Evolutionary conservation across 2,329 filamentous ascomycete species (phyloP).

Genomic region (Exophiala oligosperma): DNA sequence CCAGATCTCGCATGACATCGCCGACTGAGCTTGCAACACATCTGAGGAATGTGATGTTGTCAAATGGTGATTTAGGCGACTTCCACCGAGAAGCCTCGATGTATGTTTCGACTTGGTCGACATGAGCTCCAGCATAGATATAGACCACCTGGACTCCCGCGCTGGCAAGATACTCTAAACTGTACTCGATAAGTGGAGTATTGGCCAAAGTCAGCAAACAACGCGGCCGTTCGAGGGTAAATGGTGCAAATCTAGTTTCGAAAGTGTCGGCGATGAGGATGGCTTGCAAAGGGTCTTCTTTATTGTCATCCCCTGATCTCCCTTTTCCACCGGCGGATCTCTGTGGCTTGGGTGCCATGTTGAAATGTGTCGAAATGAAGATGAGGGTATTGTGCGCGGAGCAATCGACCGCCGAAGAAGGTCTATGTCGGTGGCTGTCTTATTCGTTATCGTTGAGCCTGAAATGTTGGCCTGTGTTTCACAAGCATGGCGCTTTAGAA

Average conservation of each 20-base stretch:
- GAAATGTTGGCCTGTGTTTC: too few species aligned
- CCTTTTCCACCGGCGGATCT: conserved; percentile 36
- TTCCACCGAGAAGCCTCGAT: conserved; percentile 78
- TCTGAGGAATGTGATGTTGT: conserved; percentile 77
- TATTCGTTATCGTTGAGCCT: too few species aligned
- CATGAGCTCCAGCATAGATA: conserved; percentile 86
- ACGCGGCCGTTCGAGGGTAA: conserved; percentile 86
- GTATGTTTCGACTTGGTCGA: conserved; percentile 83
- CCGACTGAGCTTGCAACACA: conserved; percentile 85
- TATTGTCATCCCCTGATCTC: conserved; percentile 55
- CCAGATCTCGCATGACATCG: conserved; percentile 91
- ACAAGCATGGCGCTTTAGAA: too few species aligned
- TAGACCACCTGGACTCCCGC: conserved; percentile 93
- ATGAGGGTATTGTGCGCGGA: neutral
- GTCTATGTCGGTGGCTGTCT: neutral
- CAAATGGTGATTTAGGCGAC: conserved; percentile 74
- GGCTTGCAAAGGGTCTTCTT: conserved; percentile 63
- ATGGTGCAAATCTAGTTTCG: conserved; percentile 85
- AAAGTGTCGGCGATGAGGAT: conserved; percentile 92
- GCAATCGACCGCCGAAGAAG: neutral
- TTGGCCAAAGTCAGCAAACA: conserved; percentile 93
- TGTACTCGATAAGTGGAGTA: conserved; percentile 94
- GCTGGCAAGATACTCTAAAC: conserved; percentile 91
- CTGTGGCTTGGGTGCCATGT: conserved; percentile 32
- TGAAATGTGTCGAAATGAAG: neutral